Evolutionary conservation across 441 rosid genomes (phyloP).

Genomic region (Adansonia grandidieri): DNA sequence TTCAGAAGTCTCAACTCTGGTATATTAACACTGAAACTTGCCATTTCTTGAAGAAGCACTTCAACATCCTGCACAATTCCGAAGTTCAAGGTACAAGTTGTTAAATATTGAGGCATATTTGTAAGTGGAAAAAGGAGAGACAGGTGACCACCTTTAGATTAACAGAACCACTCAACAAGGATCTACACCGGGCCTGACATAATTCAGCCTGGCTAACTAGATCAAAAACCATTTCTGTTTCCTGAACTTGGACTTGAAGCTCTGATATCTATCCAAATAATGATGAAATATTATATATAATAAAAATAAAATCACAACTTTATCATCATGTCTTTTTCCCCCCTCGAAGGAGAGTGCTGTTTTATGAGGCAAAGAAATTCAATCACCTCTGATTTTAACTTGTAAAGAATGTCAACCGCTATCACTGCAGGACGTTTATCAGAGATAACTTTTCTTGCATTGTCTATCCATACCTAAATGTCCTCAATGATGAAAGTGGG

Average conservation of each 20-base stretch:
- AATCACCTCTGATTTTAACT: constrained; percentile 81
- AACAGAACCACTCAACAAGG: constrained; percentile 56
- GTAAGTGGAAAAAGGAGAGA: constrained; percentile 25
- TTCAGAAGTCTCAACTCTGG: constrained; percentile 77
- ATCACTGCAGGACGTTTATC: constrained; percentile 48
- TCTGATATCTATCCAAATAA: constrained; percentile 56
- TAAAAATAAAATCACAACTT: constrained; percentile 20
- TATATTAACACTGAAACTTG: constrained; percentile 50
- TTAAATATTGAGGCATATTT: background rate
- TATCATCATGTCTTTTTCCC: background rate
- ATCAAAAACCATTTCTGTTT: constrained; percentile 58
- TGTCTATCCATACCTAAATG: constrained; percentile 64
- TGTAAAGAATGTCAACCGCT: constrained; percentile 62
- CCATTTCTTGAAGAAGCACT: constrained; percentile 60
- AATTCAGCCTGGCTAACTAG: constrained; percentile 60
- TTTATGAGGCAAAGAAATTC: constrained; percentile 27
- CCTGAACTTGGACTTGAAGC: constrained; percentile 75
- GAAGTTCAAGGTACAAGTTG: constrained; percentile 24
- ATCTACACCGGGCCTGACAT: constrained; percentile 58
- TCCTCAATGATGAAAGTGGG: constrained; percentile 30
- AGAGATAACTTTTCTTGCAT: constrained; percentile 51
- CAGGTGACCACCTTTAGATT: constrained; percentile 54
- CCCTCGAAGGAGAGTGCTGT: background rate
- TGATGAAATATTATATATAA: constrained; percentile 30
- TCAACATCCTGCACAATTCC: constrained; percentile 61